These are phyloP conservation scores for Wallacemonas rigidus DNA, from an alignment of 208 protist genomes.

Conservation along the genomic window DNA sequence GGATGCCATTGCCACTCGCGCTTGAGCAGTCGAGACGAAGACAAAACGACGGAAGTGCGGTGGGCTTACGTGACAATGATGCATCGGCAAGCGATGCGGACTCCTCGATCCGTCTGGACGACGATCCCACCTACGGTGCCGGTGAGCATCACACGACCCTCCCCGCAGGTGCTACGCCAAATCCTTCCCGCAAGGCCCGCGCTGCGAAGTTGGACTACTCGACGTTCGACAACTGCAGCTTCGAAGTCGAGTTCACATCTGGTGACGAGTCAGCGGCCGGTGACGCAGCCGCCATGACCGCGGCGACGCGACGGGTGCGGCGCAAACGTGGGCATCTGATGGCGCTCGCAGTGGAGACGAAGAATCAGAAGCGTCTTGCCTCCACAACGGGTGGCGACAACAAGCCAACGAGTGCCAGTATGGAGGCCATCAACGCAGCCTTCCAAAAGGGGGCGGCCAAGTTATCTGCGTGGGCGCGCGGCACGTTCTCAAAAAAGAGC, in stretches of 20 bases:
- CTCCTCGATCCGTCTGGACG: conserved; percentile 19
- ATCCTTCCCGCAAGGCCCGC: neutral
- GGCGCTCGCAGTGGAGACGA: conserved; percentile 48
- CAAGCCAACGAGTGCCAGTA: conserved; percentile 55
- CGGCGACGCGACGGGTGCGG: conserved; percentile 24
- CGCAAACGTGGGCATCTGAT: conserved; percentile 55
- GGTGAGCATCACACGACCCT: neutral
- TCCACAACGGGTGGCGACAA: conserved; percentile 39
- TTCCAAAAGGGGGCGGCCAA: conserved; percentile 44
- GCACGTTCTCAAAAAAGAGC: conserved; percentile 25
- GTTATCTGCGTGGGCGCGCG: conserved; percentile 51
- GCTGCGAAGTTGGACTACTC: conserved; percentile 36
- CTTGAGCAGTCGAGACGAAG: conserved; percentile 18
- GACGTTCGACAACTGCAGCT: conserved; percentile 50
- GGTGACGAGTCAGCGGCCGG: neutral
- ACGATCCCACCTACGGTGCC: neutral
- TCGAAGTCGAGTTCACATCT: conserved; percentile 52
- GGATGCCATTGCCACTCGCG: conserved; percentile 43
- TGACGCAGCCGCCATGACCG: neutral
- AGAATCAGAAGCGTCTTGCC: conserved; percentile 42
- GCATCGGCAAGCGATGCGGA: conserved; percentile 14
- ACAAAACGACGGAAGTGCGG: conserved; percentile 6
- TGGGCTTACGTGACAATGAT: neutral
- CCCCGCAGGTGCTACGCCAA: neutral
- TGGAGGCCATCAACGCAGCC: conserved; percentile 50